These are phyloP conservation scores for Ploettnerulaceae sp. DNA, from an alignment of 2,329 filamentous ascomycete genomes.

Conservation along the genomic window DNA sequence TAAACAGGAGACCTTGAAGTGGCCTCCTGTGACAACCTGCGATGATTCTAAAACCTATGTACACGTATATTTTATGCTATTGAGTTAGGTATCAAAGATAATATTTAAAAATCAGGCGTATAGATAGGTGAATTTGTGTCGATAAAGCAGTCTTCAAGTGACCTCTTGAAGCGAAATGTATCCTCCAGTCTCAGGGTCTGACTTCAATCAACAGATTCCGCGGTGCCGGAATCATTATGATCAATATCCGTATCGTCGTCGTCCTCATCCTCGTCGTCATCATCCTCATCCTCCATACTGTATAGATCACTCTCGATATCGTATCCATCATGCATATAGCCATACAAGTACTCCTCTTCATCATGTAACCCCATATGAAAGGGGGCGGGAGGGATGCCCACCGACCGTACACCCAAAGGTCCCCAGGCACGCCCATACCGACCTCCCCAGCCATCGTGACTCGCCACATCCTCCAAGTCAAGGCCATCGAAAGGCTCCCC, in stretches of 20 bases:
- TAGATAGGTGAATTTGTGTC: not conserved
- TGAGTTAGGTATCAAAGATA: too few relatives aligned
- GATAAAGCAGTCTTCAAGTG: not conserved
- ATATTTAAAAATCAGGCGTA: too few relatives aligned
- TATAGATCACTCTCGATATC: not conserved
- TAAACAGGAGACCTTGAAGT: too few relatives aligned
- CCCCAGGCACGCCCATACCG: too few relatives aligned
- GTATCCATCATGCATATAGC: not conserved
- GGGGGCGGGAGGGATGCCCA: not conserved
- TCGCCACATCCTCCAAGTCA: slow-evolving; percentile 3
- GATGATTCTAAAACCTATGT: too few relatives aligned
- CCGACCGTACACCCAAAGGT: not conserved
- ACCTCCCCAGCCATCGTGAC: not conserved
- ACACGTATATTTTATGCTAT: too few relatives aligned
- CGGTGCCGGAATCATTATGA: not conserved
- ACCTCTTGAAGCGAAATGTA: not conserved
- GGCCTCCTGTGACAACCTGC: too few relatives aligned
- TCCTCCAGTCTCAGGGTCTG: not conserved
- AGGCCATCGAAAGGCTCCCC: slow-evolving; percentile 1
- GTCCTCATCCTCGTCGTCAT: not conserved
- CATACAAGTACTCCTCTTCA: not conserved
- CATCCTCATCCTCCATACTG: not conserved
- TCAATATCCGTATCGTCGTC: not conserved
- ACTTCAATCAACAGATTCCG: slow-evolving; percentile 3
- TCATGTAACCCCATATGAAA: not conserved